Evolutionary conservation across 257 asterid species (phyloP).

Genomic region (Fraxinus cuspidata): DNA sequence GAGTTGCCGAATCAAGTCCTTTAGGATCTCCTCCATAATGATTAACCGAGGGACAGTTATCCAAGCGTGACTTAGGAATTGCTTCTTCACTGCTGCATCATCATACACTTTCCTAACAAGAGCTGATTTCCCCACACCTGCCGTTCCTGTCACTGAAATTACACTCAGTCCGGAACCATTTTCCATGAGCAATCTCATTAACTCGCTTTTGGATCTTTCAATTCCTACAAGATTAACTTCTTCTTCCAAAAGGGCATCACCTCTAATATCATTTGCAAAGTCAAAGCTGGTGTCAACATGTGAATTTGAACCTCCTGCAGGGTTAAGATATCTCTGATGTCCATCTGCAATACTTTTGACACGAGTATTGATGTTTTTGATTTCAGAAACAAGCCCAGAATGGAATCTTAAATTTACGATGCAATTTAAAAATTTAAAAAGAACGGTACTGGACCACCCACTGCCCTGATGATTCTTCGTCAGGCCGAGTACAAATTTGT

Average conservation of each 20-base stretch:
- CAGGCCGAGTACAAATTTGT: neutral
- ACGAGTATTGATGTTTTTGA: constrained; percentile 8
- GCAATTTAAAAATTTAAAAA: neutral
- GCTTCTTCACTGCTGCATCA: constrained; percentile 1
- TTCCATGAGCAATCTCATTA: neutral
- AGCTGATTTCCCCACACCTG: constrained; percentile 22
- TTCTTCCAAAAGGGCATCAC: constrained; percentile 18
- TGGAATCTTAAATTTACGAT: neutral
- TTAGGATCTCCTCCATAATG: constrained; percentile 22
- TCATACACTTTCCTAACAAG: constrained; percentile 14
- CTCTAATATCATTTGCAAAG: neutral
- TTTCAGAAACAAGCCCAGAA: constrained; percentile 6
- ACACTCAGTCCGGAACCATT: neutral
- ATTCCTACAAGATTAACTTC: constrained; percentile 19
- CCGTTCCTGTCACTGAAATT: constrained; percentile 10
- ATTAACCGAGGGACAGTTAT: neutral
- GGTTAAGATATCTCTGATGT: constrained; percentile 19
- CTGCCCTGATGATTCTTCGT: neutral
- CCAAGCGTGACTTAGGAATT: neutral
- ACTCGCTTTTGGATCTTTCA: neutral
- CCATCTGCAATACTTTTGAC: constrained; percentile 2
- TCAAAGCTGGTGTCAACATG: neutral
- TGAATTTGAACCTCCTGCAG: neutral
- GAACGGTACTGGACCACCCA: neutral
- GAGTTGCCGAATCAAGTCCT: constrained; percentile 16